Evolutionary conservation across 208 protist genomes (phyloP).

Genomic region (Phytomonas sp.): DNA sequence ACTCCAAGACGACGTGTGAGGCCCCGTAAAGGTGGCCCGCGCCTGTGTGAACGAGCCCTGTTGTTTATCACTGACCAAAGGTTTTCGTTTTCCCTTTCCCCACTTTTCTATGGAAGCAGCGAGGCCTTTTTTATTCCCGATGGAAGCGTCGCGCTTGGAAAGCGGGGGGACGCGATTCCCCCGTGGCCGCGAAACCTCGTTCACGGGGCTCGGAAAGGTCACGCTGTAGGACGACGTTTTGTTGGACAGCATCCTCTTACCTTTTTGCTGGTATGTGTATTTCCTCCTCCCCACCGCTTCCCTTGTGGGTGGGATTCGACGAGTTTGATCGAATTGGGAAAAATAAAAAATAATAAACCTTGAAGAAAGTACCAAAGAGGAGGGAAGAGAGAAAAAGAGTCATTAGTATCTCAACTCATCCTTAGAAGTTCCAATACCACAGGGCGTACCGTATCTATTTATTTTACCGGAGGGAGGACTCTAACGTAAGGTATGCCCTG

Average conservation of each 20-base stretch:
- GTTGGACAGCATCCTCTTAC: neutral
- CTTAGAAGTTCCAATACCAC: neutral
- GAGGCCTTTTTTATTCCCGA: too few species aligned
- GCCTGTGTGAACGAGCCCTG: neutral
- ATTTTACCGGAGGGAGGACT: too few species aligned
- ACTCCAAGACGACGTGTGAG: neutral
- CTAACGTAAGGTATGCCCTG: neutral
- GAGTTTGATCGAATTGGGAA: neutral
- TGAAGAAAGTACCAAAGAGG: neutral
- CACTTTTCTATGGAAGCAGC: too few species aligned
- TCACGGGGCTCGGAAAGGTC: neutral
- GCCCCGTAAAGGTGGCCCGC: neutral
- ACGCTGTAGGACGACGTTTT: neutral
- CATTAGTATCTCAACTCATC: neutral
- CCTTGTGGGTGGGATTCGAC: neutral
- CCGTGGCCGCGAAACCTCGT: neutral
- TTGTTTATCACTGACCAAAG: neutral
- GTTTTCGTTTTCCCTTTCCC: neutral
- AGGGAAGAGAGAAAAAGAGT: conserved; percentile 8
- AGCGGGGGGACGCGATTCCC: neutral
- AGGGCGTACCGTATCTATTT: too few species aligned
- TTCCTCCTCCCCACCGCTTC: too few species aligned
- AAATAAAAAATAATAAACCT: neutral
- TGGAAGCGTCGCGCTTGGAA: neutral
- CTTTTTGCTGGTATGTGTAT: neutral